Conservation (phyloP, 2,329 filamentous ascomycete species). For the Beauveria bassiana region DNA sequence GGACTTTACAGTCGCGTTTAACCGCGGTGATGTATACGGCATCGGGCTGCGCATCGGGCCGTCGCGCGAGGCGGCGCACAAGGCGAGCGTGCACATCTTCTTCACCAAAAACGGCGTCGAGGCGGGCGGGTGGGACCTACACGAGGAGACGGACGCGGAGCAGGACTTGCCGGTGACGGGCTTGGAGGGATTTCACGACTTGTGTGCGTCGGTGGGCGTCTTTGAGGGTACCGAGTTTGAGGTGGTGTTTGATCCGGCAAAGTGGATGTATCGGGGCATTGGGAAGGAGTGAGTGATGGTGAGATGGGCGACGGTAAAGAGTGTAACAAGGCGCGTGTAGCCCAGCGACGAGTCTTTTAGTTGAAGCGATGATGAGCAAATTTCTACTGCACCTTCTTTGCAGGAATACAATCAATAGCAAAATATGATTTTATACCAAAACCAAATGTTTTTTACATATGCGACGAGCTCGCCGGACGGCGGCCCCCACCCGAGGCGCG, state of each 20-base stretch:
- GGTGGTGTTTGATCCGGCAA: conserved; percentile 50
- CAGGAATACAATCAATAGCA: too few species aligned
- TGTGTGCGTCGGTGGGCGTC: conserved; percentile 63
- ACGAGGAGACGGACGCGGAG: conserved; percentile 63
- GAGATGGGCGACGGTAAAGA: background rate
- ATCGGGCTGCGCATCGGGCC: conserved; percentile 59
- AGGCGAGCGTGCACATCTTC: conserved; percentile 41
- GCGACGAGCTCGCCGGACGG: too few species aligned
- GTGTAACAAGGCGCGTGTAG: background rate
- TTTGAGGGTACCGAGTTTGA: conserved; percentile 64
- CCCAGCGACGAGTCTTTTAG: background rate
- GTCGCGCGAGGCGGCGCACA: conserved; percentile 15
- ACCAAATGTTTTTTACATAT: too few species aligned
- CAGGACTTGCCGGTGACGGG: conserved; percentile 56
- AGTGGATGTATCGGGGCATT: conserved; percentile 45
- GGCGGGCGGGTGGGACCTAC: conserved; percentile 60
- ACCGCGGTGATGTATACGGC: conserved; percentile 58
- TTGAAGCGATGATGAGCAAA: too few species aligned
- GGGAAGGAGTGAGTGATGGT: background rate
- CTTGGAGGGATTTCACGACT: conserved; percentile 62
- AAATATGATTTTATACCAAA: too few species aligned
- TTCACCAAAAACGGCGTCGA: conserved; percentile 59
- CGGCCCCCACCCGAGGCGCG: too few species aligned
- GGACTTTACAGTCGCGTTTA: conserved; percentile 57
- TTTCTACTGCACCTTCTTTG: too few species aligned